Evolutionary conservation across 163 green algal genomes (phyloP).

Genomic region (Scenedesmus sp.): DNA sequence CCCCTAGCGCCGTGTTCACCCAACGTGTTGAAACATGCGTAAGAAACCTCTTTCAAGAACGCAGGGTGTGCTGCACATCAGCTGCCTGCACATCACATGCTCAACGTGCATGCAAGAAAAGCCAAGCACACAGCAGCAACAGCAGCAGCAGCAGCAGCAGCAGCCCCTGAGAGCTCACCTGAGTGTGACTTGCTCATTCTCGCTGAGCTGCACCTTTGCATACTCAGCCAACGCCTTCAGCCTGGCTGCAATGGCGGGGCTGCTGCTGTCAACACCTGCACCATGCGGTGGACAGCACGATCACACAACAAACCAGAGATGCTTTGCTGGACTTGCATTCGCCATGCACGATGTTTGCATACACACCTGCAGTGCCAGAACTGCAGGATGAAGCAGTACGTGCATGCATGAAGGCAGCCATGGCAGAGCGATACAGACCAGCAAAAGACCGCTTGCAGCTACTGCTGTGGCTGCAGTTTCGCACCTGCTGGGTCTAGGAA

Average conservation of each 20-base stretch:
- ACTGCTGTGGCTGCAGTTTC: background rate
- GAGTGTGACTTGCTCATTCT: constrained; percentile 69
- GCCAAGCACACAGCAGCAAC: background rate
- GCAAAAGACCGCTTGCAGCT: background rate
- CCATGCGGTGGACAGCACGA: background rate
- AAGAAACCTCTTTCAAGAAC: no score
- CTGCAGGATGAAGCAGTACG: background rate
- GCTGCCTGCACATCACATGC: background rate
- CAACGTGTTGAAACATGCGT: no score
- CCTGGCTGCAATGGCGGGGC: constrained; percentile 69
- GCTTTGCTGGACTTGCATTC: no score
- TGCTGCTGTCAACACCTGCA: constrained; percentile 49
- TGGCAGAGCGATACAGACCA: no score
- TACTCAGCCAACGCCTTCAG: constrained; percentile 82
- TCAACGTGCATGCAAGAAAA: background rate
- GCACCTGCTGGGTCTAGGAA: constrained; percentile 68
- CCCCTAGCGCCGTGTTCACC: no score
- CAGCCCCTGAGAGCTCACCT: constrained; percentile 56
- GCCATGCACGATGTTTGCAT: no score
- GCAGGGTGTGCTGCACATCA: background rate
- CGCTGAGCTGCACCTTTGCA: constrained; percentile 86
- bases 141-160: constrained; percentile 2
- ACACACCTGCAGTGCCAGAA: background rate
- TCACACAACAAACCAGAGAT: no score
- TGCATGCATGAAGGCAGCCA: no score